Evolutionary conservation across 495 filamentous ascomycete genomes (phyloP), one percentile per base, ranked within the genome.

Genomic region (Sporormia fimetaria): DNA sequence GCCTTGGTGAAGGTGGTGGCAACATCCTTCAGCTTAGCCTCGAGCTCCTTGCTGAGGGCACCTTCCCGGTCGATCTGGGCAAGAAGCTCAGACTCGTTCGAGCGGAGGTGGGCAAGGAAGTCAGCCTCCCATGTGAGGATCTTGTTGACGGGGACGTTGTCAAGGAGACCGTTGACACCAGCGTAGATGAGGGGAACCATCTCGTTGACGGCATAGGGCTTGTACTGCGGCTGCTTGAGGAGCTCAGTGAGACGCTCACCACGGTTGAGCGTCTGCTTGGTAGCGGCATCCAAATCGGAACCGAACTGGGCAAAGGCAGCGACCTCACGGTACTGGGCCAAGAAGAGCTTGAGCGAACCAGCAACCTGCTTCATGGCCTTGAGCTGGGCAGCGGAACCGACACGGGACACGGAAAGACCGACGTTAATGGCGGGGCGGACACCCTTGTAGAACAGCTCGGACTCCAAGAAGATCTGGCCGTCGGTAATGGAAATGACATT

Each of bases 301-400:
- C 90, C 90, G 78, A 98, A 98, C 69, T 98, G 90, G 57, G 90
- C 90, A 70, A 98, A 98, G 57, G 90, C 90, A 63, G 90, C 90
- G 49, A 98, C 90, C 71, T 98, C 90, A 88, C 90, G 90, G 75
- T 98, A 98, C 75, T 98, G 90, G 60, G 90, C 90, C 79, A 98
- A 86, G 85, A 96, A 98, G 57, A 98, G 85, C 76, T 98, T 98
- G 59, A 98, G 74, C 55, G 87, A 95, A 76, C 90, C 90, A 62
- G 90, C 90, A 63, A 98, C 90, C 78, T 98, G 90, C 76, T 96
- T 98, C 90, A 98, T 98, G 69, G 90, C 87, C 83, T 98, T 98
- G 69, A 98, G 80, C 75, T 98, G 90, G 61, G 90, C 90, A 64
- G 90, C 87, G 59, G 90, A 98, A 64, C 90, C 90, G 78, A 98